Conservation (phyloP, 2,329 filamentous ascomycete species). For the Magnaporthales sp. region DNA sequence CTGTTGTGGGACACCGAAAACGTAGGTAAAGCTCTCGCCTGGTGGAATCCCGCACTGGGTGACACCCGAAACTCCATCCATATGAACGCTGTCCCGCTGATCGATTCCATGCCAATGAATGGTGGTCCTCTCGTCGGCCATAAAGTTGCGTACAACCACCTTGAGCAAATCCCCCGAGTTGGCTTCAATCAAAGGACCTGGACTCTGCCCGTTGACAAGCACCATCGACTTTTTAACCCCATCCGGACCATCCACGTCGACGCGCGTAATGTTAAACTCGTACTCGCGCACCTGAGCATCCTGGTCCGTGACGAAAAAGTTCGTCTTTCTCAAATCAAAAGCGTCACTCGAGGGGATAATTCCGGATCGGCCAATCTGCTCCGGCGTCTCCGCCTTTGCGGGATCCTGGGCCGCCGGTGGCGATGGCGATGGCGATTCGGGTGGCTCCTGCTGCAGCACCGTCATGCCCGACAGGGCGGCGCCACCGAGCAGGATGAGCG, state of each 20-base stretch:
- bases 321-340: slow-evolving; percentile 2
- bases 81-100: slow-evolving; percentile 64
- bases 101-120: slow-evolving; percentile 67
- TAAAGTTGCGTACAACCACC: slow-evolving; percentile 28
- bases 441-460: neutral
- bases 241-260: slow-evolving; percentile 19
- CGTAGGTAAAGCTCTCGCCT: slow-evolving; percentile 47
- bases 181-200: slow-evolving; percentile 35
- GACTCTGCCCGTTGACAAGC: slow-evolving; percentile 30
- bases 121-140: slow-evolving; percentile 31
- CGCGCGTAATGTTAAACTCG: slow-evolving; percentile 23
- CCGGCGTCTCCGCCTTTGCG: neutral
- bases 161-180: slow-evolving; percentile 32
- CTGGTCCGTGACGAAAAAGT: slow-evolving; percentile 12
- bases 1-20: slow-evolving; percentile 16
- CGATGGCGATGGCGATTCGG: neutral
- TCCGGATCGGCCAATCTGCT: neutral
- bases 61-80: slow-evolving; percentile 56
- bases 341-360: neutral
- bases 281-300: slow-evolving; percentile 17
- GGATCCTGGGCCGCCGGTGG: neutral
- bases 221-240: slow-evolving; percentile 28
- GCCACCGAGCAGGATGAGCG: slow-evolving; percentile 3
- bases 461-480: neutral
- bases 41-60: slow-evolving; percentile 53